Base-by-base conservation (phyloP, 306 rosid species). In the Cajanus cajan region DNA sequence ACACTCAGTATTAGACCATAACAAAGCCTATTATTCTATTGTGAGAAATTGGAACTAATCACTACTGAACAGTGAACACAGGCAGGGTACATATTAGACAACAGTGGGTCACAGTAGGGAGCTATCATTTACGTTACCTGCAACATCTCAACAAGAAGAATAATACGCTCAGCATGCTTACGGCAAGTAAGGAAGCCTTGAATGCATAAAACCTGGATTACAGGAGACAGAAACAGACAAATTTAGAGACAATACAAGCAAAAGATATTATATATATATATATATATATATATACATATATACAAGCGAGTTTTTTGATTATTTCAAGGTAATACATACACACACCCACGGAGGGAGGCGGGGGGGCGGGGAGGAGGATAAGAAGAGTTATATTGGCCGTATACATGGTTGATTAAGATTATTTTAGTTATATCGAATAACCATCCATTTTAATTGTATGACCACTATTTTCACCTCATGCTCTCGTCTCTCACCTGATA, bases 121-220 rank as follows among this genome's bases (percentile, higher is more conserved):
- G 71, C 39, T 33, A 37, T 68, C 28, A 33, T 64, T 71, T 68
- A 50, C 21, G 58, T 78, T 89, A 94, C 98, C 98, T 94, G 97
- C 88, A 94, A 89, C 98, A 94, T 94, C 86, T 94, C 98, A 74
- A 94, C 98, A 43, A 94, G 97, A 82, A 94, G 97, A 86, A 94
- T 92, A 81, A 94, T 79, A 31, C 98, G 94, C 80, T 94, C 98
- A 5, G 97, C 98, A 82, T 94, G 98, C 86, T 94, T 94, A 58
- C 94, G 98, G 86, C 98, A 94, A 58, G 97, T 94, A 81, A 94
- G 98, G 86, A 94, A 94, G 78, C 98, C 98, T 89, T 94, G 98
- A 87, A 94, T 94, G 91, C 98, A 92, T 75, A 94, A 87, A 89
- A 94, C 98, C 98, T 94, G 83, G 57, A 81, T 77, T 54, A 63